Conservation (phyloP, 371 early-diverging fungal genomes). For the Lichtheimia corymbifera region DNA sequence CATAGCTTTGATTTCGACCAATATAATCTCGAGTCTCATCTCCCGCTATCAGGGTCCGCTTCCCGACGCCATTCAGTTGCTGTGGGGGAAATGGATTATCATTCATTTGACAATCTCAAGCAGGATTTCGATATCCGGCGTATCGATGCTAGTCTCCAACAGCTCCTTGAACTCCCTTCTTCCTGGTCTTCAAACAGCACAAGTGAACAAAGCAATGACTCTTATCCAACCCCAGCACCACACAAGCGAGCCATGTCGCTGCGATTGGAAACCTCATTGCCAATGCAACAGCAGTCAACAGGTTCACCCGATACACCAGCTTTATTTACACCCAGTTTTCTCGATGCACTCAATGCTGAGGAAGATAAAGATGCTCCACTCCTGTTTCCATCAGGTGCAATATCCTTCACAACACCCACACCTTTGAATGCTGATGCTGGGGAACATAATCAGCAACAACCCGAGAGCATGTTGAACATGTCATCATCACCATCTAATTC, state of each 20-base stretch:
- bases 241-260: constrained; percentile 40
- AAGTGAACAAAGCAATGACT: constrained; percentile 1
- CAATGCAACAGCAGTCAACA: constrained; percentile 14
- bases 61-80: constrained; percentile 33
- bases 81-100: constrained; percentile 30
- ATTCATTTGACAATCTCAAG: constrained; percentile 13
- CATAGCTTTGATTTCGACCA: constrained; percentile 13
- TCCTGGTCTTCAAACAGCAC: constrained; percentile 15
- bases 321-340: constrained; percentile 66
- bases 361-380: constrained; percentile 13
- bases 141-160: constrained; percentile 22
- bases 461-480: background rate
- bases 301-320: constrained; percentile 55
- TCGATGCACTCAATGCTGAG: constrained; percentile 51
- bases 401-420: background rate
- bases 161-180: constrained; percentile 19
- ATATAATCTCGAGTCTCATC: background rate
- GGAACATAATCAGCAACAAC: background rate
- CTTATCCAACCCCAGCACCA: background rate
- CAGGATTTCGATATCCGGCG: constrained; percentile 22
- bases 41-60: constrained; percentile 8
- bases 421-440: background rate
- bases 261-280: constrained; percentile 27
- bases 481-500: constrained; percentile 7
- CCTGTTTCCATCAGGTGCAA: constrained; percentile 9